A percentile compares a stretch with the other conserved stretches of the same genome.
Conservation (phyloP, 2,329 filamentous ascomycete genomes). For the Metarhizium sp. region DNA sequence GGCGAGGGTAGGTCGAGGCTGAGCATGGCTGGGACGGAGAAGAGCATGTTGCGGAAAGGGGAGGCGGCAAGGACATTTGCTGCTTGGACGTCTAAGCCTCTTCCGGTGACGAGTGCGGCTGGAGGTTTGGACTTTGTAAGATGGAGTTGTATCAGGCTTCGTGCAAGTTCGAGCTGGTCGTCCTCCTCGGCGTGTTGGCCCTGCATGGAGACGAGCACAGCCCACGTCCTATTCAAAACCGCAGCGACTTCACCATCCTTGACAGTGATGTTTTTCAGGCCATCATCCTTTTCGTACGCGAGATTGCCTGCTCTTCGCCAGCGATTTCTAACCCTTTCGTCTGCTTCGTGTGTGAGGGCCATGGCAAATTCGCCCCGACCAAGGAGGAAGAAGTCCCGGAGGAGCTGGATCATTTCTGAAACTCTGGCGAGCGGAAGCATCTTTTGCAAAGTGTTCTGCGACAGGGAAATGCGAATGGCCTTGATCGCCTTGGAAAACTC, state of each 20-base stretch:
- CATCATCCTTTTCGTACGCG: slow-evolving; percentile 45
- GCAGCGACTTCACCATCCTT: slow-evolving; percentile 82
- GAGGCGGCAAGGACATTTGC: slow-evolving; percentile 33
- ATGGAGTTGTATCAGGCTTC: slow-evolving; percentile 62
- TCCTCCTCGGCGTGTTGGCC: slow-evolving; percentile 66
- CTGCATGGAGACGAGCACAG: slow-evolving; percentile 66
- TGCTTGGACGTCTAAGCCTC: slow-evolving; percentile 21
- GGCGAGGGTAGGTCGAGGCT: slow-evolving; percentile 67
- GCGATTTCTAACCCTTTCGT: slow-evolving; percentile 65
- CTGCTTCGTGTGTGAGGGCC: slow-evolving; percentile 75
- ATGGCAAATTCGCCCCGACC: slow-evolving; percentile 87
- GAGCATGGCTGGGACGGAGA: slow-evolving; percentile 63
- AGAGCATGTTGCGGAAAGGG: slow-evolving; percentile 71
- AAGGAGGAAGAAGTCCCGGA: slow-evolving; percentile 81
- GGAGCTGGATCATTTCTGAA: slow-evolving; percentile 63
- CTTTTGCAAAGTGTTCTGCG: slow-evolving; percentile 73
- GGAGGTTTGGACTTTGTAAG: slow-evolving; percentile 40
- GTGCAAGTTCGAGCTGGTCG: slow-evolving; percentile 74
- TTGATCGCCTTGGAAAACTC: slow-evolving; percentile 64
- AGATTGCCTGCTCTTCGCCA: slow-evolving; percentile 56
- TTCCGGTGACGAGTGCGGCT: slow-evolving; percentile 27
- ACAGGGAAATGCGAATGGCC: slow-evolving; percentile 70
- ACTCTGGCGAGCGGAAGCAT: slow-evolving; percentile 72
- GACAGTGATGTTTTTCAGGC: slow-evolving; percentile 41
- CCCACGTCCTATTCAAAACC: slow-evolving; percentile 69